A percentile compares a stretch with the other conserved stretches of the same genome.
Evolutionary conservation across 208 protist genomes (phyloP).

Genomic region (Trypanosomatidae sp.): DNA sequence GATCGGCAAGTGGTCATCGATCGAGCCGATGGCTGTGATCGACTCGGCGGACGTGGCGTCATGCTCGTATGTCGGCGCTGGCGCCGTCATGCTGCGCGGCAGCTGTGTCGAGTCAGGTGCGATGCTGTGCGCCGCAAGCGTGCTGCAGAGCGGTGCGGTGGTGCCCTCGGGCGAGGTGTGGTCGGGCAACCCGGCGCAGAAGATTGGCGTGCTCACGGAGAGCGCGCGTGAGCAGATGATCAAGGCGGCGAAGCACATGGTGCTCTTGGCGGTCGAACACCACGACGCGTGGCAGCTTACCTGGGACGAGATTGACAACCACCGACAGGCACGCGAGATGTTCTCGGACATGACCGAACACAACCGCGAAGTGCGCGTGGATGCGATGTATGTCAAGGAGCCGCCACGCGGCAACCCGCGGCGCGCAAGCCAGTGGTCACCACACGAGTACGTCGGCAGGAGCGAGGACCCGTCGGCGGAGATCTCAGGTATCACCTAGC

Average conservation of each 20-base stretch:
- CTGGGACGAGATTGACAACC: slow-evolving; percentile 80
- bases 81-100: slow-evolving; percentile 75
- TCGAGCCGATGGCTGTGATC: slow-evolving; percentile 85
- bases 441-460: no score
- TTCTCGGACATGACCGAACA: slow-evolving; percentile 49
- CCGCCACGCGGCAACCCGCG: slow-evolving; percentile 71
- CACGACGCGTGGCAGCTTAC: slow-evolving; percentile 84
- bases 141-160: slow-evolving; percentile 70
- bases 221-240: slow-evolving; percentile 81
- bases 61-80: slow-evolving; percentile 83
- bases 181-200: slow-evolving; percentile 84
- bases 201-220: slow-evolving; percentile 74
- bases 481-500: no score
- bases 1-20: slow-evolving; percentile 77
- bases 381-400: slow-evolving; percentile 86
- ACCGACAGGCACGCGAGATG: slow-evolving; percentile 56
- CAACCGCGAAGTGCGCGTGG: slow-evolving; percentile 57
- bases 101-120: slow-evolving; percentile 70
- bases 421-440: no score
- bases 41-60: slow-evolving; percentile 77
- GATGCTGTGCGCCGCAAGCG: slow-evolving; percentile 79
- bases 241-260: slow-evolving; percentile 84
- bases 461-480: no score
- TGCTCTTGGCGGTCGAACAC: slow-evolving; percentile 79
- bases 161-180: slow-evolving; percentile 90